Evolutionary conservation across 805 yeast species (phyloP).

Genomic region (Saccharomyces mikatae): DNA sequence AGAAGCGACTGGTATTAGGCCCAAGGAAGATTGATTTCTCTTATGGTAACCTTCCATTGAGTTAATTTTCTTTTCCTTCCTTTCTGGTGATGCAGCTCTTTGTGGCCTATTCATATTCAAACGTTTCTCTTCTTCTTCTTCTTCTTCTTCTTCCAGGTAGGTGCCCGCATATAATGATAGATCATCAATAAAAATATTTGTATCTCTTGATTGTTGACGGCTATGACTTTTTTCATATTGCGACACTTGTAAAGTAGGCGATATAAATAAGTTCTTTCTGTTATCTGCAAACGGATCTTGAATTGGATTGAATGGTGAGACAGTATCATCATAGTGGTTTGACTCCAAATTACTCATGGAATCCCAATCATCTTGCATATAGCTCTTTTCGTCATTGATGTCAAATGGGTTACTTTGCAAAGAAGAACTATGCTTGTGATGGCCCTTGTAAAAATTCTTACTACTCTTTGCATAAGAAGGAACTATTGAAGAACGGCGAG

Average conservation of each 20-base stretch:
- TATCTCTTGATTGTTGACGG: not conserved
- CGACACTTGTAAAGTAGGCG: slow-evolving; percentile 75
- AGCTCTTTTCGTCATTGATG: not conserved
- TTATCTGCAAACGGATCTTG: slow-evolving; percentile 19
- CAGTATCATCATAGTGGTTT: not conserved
- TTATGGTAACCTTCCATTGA: slow-evolving; percentile 32
- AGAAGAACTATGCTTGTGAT: not conserved
- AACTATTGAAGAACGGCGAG: slow-evolving; percentile 45
- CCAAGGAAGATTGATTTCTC: slow-evolving; percentile 33
- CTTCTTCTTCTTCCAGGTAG: not conserved
- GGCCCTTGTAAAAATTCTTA: not conserved
- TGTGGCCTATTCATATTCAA: slow-evolving; percentile 17
- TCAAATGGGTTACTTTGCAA: not conserved
- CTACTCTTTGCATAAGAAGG: not conserved
- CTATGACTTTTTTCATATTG: slow-evolving; percentile 32
- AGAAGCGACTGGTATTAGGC: slow-evolving; percentile 13
- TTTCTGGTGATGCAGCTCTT: slow-evolving; percentile 27
- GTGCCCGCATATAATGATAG: not conserved
- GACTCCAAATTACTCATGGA: not conserved
- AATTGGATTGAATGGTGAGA: slow-evolving; percentile 10
- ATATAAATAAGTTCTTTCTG: slow-evolving; percentile 49
- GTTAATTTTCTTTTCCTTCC: slow-evolving; percentile 18
- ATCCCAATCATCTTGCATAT: not conserved
- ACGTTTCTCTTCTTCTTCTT: slow-evolving; percentile 1
- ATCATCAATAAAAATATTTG: not conserved